Conservation (phyloP, 2,329 filamentous ascomycete species). For the Alternaria triticina region DNA sequence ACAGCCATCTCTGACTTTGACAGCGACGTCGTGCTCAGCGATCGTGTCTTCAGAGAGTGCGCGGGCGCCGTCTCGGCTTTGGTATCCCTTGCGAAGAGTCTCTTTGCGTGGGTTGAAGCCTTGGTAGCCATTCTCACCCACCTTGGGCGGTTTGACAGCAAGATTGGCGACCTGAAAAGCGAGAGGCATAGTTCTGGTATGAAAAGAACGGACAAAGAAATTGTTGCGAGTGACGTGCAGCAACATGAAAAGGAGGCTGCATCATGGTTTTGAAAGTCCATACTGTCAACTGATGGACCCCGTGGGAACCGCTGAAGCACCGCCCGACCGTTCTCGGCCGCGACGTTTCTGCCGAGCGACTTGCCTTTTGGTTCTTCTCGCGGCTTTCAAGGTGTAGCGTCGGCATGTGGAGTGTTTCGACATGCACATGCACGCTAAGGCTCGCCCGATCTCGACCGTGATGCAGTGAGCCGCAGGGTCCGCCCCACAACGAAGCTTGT, state of each 20-base stretch:
- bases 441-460: slow-evolving; percentile 14
- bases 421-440: neutral
- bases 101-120: slow-evolving; percentile 15
- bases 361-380: neutral
- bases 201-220: neutral
- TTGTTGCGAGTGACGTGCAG: neutral
- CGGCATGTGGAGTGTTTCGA: slow-evolving; percentile 5
- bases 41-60: slow-evolving; percentile 10
- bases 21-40: slow-evolving; percentile 10
- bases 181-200: neutral
- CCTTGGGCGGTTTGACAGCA: slow-evolving; percentile 10
- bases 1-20: slow-evolving; percentile 15
- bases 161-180: slow-evolving; percentile 16
- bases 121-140: slow-evolving; percentile 15
- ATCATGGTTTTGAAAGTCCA: neutral
- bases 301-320: neutral
- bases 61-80: slow-evolving; percentile 6
- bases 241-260: neutral
- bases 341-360: neutral
- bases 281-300: neutral
- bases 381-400: neutral
- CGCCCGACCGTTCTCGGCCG: slow-evolving; percentile 11
- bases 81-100: slow-evolving; percentile 8
- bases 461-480: neutral
- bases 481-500: neutral